Base-by-base conservation (phyloP, 2,329 filamentous ascomycete species). In the Hymenoscyphus occultus region DNA sequence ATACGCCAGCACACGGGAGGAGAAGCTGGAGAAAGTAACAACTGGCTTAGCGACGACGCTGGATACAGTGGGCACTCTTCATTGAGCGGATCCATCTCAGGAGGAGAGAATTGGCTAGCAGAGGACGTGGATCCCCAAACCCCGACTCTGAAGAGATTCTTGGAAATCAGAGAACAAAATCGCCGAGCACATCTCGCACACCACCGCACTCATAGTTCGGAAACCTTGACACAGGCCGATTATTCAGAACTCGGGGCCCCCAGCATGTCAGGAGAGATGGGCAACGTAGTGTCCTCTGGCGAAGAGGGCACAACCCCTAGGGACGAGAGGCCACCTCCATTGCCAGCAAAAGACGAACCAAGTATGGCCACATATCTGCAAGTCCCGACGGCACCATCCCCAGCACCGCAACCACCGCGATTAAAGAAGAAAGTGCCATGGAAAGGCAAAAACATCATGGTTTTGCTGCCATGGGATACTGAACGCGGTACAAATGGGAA, bases 31-130 rank as follows among this genome's bases (percentile, higher is more conserved):
- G 91, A 95, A 75, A 86, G 86, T 70, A 87, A 86, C 67, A 89
- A 92, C 77, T 96, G 92, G 92, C 83, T 93, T 70, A 96, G 91
- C 76, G 92, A 96, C 83, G 85, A 88, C 67, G 84, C 85, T 31
- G 85, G 86, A 74, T 86, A 85, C 73, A 92, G 89, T 76, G 90
- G 92, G 81, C 85, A 85, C 80, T 90, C 88, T 83, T 91, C 88
- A 81, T 72, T 89, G 86, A 89, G 86, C 81, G 83, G 85, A 84
- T 88, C 86, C 71, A 78, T 83, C 75, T 81, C 80, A 67, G 82
- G 79, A 68, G 78, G 79, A 57, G 76, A 76, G 62, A 75, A 75
- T 67, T 84, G 82, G 80, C 75, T 82, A 65, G 82, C 83, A 70
- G 80, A 83, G 69, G 77, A 80, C 22, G 32, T 39, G 12, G 59